Evolutionary conservation across 768 basidiomycete genomes (phyloP).

Genomic region (Hericium rajendrae): DNA sequence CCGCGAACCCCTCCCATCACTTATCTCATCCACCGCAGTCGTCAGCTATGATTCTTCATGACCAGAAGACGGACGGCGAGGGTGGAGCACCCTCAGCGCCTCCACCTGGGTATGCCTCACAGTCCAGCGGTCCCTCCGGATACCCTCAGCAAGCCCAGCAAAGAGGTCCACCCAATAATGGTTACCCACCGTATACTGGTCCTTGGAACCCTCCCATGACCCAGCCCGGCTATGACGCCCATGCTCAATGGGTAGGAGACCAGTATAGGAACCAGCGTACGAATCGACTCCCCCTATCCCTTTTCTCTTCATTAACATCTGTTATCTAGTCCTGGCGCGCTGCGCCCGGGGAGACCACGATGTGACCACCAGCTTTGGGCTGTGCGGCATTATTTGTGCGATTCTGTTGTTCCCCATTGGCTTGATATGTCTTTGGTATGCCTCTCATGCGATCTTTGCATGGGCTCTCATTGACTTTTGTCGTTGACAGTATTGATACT

Average conservation of each 20-base stretch:
- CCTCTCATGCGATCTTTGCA: background rate
- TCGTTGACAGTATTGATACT: conserved; percentile 12
- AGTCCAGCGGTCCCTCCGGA: background rate
- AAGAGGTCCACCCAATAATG: background rate
- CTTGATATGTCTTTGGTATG: conserved; percentile 20
- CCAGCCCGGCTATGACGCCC: background rate
- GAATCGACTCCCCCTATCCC: background rate
- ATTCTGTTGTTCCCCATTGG: conserved; percentile 21
- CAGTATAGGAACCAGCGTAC: conserved; percentile 14
- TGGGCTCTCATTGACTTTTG: background rate
- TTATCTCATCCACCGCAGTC: background rate
- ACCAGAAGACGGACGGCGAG: background rate
- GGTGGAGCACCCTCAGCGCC: background rate
- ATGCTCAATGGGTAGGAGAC: conserved; percentile 4
- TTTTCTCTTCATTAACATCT: background rate
- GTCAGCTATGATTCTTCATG: background rate
- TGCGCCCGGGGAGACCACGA: conserved; percentile 24
- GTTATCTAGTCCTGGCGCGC: conserved; percentile 13
- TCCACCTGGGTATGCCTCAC: background rate
- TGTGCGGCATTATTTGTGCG: conserved; percentile 22
- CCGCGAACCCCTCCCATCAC: too few relatives aligned
- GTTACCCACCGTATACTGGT: conserved; percentile 3
- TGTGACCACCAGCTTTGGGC: conserved; percentile 17
- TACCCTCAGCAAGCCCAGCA: background rate
- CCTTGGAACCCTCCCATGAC: background rate